Evolutionary conservation across 306 rosid species (phyloP).

Genomic region (Oxytropis ochrocephala): DNA sequence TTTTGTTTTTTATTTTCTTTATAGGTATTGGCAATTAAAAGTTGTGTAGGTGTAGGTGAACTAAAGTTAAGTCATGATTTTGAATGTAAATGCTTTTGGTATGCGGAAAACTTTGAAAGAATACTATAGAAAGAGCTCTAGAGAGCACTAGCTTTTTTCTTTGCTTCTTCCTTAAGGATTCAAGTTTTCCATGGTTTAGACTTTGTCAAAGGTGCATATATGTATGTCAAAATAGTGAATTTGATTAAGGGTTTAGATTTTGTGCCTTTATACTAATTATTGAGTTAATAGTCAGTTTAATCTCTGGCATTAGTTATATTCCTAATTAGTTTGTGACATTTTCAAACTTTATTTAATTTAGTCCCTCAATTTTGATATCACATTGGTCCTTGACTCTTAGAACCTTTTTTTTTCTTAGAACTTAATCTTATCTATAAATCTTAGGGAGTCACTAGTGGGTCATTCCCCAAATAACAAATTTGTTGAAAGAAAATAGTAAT

Average conservation of each 20-base stretch:
- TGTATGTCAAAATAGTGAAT: neutral
- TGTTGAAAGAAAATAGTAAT: no score
- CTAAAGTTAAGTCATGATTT: conserved; percentile 40
- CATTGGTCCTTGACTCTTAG: no score
- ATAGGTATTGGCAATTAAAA: conserved; percentile 41
- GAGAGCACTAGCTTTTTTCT: conserved; percentile 13
- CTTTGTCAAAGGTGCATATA: conserved; percentile 3
- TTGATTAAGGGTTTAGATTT: conserved; percentile 23
- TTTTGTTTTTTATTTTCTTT: conserved; percentile 23
- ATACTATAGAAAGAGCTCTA: conserved; percentile 10
- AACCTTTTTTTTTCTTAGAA: no score
- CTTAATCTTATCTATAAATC: no score
- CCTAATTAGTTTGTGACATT: no score
- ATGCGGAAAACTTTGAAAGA: conserved; percentile 27
- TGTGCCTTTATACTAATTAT: neutral
- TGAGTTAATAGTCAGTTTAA: no score
- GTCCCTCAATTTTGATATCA: no score
- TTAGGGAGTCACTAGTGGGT: no score
- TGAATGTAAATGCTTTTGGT: conserved; percentile 42
- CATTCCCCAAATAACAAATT: no score
- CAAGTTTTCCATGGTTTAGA: conserved; percentile 19
- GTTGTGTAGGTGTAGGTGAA: conserved; percentile 1
- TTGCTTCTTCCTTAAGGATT: conserved; percentile 19
- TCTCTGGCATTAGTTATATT: no score
- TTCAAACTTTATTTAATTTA: no score